phyloP scores from a whole-genome alignment of 2,329 filamentous ascomycete species.

The Ophiosphaerella korrae region DNA sequence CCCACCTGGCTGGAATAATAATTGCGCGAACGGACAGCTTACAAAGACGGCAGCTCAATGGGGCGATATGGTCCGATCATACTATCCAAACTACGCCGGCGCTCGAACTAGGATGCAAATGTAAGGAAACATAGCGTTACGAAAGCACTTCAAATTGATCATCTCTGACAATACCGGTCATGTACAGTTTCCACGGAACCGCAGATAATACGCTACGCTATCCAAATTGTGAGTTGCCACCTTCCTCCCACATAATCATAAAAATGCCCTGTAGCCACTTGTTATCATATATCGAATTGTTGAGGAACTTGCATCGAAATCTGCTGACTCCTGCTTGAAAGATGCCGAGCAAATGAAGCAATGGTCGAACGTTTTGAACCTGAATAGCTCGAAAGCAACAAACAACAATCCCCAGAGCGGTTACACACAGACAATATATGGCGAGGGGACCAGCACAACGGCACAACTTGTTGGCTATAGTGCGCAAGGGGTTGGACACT shows the following conservation, averaged over 20 bases:
- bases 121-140: constrained; percentile 2
- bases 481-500: constrained; percentile 30
- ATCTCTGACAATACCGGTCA: background rate
- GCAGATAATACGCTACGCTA: constrained; percentile 21
- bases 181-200: constrained; percentile 21
- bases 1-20: constrained; percentile 40
- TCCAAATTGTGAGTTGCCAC: constrained; percentile 15
- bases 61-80: constrained; percentile 17
- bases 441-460: constrained; percentile 22
- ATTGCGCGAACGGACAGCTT: constrained; percentile 21
- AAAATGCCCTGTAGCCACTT: too few species aligned
- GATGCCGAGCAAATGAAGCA: constrained; percentile 29
- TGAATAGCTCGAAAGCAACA: constrained; percentile 12
- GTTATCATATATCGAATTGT: too few species aligned
- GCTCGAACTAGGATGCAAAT: constrained; percentile 21
- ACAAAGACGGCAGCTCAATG: constrained; percentile 22
- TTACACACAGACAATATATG: constrained; percentile 35
- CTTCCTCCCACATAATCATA: background rate
- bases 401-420: constrained; percentile 28
- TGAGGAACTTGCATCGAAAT: too few species aligned
- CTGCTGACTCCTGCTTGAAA: constrained; percentile 1
- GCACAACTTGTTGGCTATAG: constrained; percentile 29
- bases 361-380: constrained; percentile 27
- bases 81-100: constrained; percentile 23
- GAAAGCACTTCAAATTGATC: background rate